phyloP scores from a whole-genome alignment of 306 rosid genomes.

The Trichosanthes cucumerina region DNA sequence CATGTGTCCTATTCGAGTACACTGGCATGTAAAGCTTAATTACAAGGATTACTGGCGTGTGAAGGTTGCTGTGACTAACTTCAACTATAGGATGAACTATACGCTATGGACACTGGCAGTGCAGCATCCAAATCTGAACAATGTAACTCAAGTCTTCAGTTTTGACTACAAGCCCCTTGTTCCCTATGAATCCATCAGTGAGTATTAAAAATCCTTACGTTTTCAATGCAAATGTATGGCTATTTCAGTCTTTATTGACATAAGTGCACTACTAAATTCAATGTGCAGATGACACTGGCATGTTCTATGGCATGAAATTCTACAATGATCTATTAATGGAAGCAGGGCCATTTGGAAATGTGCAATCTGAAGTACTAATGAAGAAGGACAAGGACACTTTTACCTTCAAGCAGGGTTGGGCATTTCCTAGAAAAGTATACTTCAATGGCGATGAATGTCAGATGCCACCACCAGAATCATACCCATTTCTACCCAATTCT shows the following conservation, averaged over 20 bases:
- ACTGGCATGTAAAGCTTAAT: slow-evolving; percentile 82
- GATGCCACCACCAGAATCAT: slow-evolving; percentile 79
- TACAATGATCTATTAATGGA: slow-evolving; percentile 81
- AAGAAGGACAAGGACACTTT: slow-evolving; percentile 63
- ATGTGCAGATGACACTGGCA: slow-evolving; percentile 84
- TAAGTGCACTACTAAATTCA: neutral
- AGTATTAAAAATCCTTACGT: slow-evolving; percentile 17
- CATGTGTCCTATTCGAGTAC: slow-evolving; percentile 69
- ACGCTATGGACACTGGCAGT: slow-evolving; percentile 74
- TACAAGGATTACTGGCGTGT: slow-evolving; percentile 79
- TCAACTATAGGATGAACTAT: slow-evolving; percentile 60
- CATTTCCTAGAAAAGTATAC: slow-evolving; percentile 83
- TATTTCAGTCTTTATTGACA: neutral
- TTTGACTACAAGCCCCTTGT: slow-evolving; percentile 77
- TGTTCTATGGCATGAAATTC: slow-evolving; percentile 87
- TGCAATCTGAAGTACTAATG: slow-evolving; percentile 75
- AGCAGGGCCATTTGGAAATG: slow-evolving; percentile 83
- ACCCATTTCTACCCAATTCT: slow-evolving; percentile 77
- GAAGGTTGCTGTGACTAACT: slow-evolving; percentile 73
- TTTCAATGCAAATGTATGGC: neutral
- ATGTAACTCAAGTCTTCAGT: slow-evolving; percentile 85
- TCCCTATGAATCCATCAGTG: slow-evolving; percentile 76
- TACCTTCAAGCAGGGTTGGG: slow-evolving; percentile 87
- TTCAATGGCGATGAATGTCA: slow-evolving; percentile 89
- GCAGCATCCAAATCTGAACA: slow-evolving; percentile 87